Evolutionary conservation across 2,329 filamentous ascomycete species (phyloP), one percentile per base, ranked within the genome.

Genomic region (Verticillium longisporum): DNA sequence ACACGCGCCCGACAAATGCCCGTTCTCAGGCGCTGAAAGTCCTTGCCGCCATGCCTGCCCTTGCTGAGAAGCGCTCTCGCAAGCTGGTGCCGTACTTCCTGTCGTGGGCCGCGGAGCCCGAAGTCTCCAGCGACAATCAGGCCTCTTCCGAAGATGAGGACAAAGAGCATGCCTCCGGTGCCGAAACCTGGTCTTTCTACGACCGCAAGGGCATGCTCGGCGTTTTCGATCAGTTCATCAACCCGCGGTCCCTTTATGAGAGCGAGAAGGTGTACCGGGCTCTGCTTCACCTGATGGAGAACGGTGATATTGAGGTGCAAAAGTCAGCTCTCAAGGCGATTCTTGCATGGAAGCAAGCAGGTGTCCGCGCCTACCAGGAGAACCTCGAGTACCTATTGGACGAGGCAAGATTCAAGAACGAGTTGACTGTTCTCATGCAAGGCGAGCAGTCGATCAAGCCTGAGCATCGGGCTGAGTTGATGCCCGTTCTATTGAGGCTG

Each of bases 231-330:
- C 87, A 92, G 64, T 98, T 98, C 70, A 78, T 83, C 57, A 99
- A 99, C 70, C 92, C 95, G 0, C 90, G 83, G 68, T 92, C 92
- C 1, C 78, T 99, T 4, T 98, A 87, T 73, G 89, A 87, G 68
- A 84, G 89, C 36, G 80, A 86, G 10, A 87, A 91, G 60, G 93
- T 97, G 0, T 90, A 93, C 68, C 76, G 84, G 7, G 87, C 91
- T 15, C 79, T 98, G 31, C 78, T 97, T 18, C 80, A 83, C 36
- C 81, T 97, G 26, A 80, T 97, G 66, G 85, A 88, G 54, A 97
- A 97, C 70, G 95, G 95, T 68, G 95, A 99, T 70, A 82, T 88
- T 3, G 94, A 97, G 66, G 85, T 97, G 15, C 95, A 99, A 72
- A 94, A 89, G 66, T 85, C 88, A 55, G 88, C 92, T 0, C 80